A percentile compares a stretch with the other conserved stretches of the same genome.
phyloP scores from a whole-genome alignment of 139 green algal genomes.

The Edaphochlamys debaryana region DNA sequence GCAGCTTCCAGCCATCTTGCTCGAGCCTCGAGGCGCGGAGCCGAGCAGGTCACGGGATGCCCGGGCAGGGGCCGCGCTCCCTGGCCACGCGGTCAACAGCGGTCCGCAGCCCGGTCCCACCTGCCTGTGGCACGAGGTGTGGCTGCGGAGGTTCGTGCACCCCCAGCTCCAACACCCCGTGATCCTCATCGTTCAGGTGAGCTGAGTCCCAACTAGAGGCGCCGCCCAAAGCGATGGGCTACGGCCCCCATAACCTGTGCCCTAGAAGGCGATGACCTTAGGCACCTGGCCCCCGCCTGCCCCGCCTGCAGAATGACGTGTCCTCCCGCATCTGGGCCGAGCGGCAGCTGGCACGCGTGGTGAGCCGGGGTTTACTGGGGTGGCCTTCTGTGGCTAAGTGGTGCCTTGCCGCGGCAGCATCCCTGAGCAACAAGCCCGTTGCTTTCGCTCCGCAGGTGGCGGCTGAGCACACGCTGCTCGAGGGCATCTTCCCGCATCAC shows the following conservation, averaged over 20 bases:
- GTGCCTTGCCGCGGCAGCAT: too few species aligned
- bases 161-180: neutral
- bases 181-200: neutral
- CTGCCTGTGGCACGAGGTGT: constrained; percentile 22
- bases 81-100: neutral
- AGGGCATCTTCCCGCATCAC: constrained; percentile 32
- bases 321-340: neutral
- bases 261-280: too few species aligned
- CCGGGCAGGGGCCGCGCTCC: too few species aligned
- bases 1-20: neutral
- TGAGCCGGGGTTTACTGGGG: too few species aligned
- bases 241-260: too few species aligned
- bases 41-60: too few species aligned
- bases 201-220: neutral
- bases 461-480: constrained; percentile 25
- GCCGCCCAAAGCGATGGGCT: too few species aligned
- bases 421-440: too few species aligned
- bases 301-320: neutral
- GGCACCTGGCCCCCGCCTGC: too few species aligned
- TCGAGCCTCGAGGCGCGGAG: too few species aligned
- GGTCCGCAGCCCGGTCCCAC: neutral
- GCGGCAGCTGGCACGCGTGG: neutral
- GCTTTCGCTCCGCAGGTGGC: too few species aligned
- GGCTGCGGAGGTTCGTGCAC: constrained; percentile 3
- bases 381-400: too few species aligned